Evolutionary conservation across 495 filamentous ascomycete species (phyloP).

Genomic region (Cetradonia linearis): DNA sequence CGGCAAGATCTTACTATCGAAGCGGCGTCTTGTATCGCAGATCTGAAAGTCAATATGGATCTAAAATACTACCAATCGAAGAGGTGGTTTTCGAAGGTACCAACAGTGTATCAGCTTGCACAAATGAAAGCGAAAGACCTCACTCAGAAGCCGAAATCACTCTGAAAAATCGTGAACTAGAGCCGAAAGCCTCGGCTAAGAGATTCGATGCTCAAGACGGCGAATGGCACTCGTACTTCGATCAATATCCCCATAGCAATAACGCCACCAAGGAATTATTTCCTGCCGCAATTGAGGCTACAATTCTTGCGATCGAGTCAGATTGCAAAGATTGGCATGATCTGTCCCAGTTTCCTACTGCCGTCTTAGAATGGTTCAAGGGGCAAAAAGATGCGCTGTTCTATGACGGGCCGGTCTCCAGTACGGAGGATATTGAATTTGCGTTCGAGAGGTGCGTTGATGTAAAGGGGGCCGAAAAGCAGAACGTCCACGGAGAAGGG

Average conservation of each 20-base stretch:
- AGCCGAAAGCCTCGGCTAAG: too few species aligned
- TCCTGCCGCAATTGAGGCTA: too few species aligned
- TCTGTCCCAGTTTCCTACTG: too few species aligned
- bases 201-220: too few species aligned
- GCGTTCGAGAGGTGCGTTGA: too few species aligned
- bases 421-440: background rate
- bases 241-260: too few species aligned
- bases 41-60: background rate
- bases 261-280: too few species aligned
- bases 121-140: background rate
- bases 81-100: background rate
- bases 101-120: background rate
- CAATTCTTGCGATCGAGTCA: too few species aligned
- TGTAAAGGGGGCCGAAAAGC: background rate
- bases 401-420: background rate
- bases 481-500: background rate
- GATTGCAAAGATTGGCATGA: too few species aligned
- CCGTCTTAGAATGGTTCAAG: too few species aligned
- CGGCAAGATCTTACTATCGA: background rate
- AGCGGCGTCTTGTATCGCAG: background rate
- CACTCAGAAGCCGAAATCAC: background rate
- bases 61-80: background rate
- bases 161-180: background rate
- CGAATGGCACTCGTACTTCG: too few species aligned
- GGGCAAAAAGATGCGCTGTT: too few species aligned